Percentiles rank a stretch among this genome's conserved stretches.
Evolutionary conservation across 495 filamentous ascomycete species (phyloP).

Genomic region (Barbatosphaeria neglecta): DNA sequence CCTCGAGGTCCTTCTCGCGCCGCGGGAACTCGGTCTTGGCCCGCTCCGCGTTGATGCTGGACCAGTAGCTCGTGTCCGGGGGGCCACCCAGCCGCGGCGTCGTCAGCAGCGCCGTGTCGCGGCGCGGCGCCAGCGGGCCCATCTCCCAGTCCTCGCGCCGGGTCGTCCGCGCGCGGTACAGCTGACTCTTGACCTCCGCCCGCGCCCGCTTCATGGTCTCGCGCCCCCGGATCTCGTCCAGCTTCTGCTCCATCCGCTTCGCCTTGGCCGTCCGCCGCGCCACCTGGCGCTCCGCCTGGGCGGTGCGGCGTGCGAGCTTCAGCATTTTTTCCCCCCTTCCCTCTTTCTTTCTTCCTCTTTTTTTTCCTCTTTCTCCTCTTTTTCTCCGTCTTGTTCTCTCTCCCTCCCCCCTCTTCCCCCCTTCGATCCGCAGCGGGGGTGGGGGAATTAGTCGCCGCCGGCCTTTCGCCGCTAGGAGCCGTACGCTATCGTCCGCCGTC

Average conservation of each 20-base stretch:
- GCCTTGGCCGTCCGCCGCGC: constrained; percentile 31
- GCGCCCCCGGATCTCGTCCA: constrained; percentile 22
- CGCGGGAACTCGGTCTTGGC: constrained; percentile 11
- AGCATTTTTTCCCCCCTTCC: constrained; percentile 44
- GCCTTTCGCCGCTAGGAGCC: too few relatives aligned
- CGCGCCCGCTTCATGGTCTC: constrained; percentile 16
- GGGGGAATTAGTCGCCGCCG: too few relatives aligned
- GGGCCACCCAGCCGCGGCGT: constrained; percentile 2
- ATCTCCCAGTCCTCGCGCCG: constrained; percentile 59
- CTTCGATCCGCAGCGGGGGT: too few relatives aligned
- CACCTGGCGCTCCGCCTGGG: constrained; percentile 53
- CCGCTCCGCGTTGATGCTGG: constrained; percentile 12
- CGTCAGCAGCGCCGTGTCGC: constrained; percentile 46
- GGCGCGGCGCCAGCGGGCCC: constrained; percentile 62
- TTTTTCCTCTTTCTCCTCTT: too few relatives aligned
- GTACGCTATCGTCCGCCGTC: neutral
- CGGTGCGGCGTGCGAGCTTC: constrained; percentile 58
- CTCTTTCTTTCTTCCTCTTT: constrained; percentile 9
- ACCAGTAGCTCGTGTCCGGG: constrained; percentile 8
- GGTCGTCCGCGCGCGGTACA: constrained; percentile 17
- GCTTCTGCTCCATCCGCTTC: constrained; percentile 20
- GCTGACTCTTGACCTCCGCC: constrained; percentile 5
- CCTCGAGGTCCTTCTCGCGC: constrained; percentile 9
- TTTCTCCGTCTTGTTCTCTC: too few relatives aligned
- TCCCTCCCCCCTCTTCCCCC: too few relatives aligned